Evolutionary conservation across 768 basidiomycete species (phyloP), one percentile per base, ranked within the genome.

Genomic region (Boletus subcaerulescens): DNA sequence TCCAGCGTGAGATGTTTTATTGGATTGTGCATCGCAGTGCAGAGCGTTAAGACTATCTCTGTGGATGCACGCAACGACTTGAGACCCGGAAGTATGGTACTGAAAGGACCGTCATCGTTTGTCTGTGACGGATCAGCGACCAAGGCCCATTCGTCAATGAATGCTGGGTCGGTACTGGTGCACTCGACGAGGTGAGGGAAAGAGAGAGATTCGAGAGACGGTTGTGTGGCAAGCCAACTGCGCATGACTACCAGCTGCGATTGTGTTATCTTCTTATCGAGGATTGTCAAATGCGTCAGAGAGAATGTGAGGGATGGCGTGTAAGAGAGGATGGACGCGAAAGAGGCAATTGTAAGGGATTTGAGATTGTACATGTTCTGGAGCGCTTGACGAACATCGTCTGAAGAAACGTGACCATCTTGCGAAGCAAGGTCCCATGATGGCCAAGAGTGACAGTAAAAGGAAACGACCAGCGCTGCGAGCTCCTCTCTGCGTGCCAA

Each of bases 361-460:
- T 58, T 65, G 53, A 70, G 66, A 36, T 70, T 64, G 10, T 36
- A 41, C 70, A 70, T 71, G 33, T 71, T 70, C 42, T 60, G 64
- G 31, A 70, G 58, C 12, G 66, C 70, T 9, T 18, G 57, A 18
- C 61, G 54, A 53, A 71, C 55, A 14, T 64, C 58, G 24, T 48
- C 20, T 4, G 56, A 49, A 7, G 61, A 39, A 33, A 33, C n/a
- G 15, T 24, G 44, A 15, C 41, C 56, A 32, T 63, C 60, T 4
- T 53, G 11, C 5, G 48, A 53, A 12, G 39, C 14, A 29, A 50
- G 45, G 11, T 56, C 48, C 45, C 48, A 56, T 5, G 65, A 53
- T 15, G 61, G 60, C 65, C 65, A 67, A 18, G 60, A 54, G 32
- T 53, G 60, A 49, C 66, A 71, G 6, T 45, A 41, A 24, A 70